Conservation (phyloP, 257 asterid species). For the Primulina tabacum region DNA sequence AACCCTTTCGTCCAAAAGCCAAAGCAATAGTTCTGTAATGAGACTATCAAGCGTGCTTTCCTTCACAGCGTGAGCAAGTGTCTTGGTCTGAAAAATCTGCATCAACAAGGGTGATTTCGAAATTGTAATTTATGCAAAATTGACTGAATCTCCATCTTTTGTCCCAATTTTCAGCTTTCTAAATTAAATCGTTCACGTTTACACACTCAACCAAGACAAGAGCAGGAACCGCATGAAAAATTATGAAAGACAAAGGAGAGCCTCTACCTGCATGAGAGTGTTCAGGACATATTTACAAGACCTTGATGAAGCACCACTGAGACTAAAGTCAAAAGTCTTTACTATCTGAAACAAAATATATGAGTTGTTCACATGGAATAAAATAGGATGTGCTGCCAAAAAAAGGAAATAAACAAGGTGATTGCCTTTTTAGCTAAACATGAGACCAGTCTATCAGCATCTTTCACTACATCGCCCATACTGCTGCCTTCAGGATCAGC, state of each 20-base stretch:
- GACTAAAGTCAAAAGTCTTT: slow-evolving; percentile 90
- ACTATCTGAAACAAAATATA: slow-evolving; percentile 64
- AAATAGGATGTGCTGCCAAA: slow-evolving; percentile 8
- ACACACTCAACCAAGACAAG: slow-evolving; percentile 11
- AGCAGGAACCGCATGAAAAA: slow-evolving; percentile 18
- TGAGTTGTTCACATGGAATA: slow-evolving; percentile 20
- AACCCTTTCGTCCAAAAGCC: slow-evolving; percentile 99
- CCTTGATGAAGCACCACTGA: slow-evolving; percentile 92
- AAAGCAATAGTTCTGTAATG: slow-evolving; percentile 90
- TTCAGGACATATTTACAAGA: slow-evolving; percentile 98
- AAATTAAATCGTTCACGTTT: slow-evolving; percentile 9
- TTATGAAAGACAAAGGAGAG: slow-evolving; percentile 7
- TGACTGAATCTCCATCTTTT: not conserved
- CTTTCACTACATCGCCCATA: slow-evolving; percentile 77
- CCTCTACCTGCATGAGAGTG: slow-evolving; percentile 90
- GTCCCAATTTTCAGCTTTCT: not conserved
- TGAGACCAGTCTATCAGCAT: slow-evolving; percentile 95
- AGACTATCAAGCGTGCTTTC: slow-evolving; percentile 85
- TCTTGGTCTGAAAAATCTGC: slow-evolving; percentile 93
- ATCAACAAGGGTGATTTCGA: slow-evolving; percentile 23
- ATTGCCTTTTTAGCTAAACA: slow-evolving; percentile 92
- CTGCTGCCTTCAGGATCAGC: slow-evolving; percentile 83
- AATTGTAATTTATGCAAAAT: slow-evolving; percentile 11
- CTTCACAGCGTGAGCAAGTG: slow-evolving; percentile 83
- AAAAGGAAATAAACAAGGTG: not conserved